Conservation (phyloP, 2,329 filamentous ascomycete genomes). For the Pseudomassariella vexata region DNA sequence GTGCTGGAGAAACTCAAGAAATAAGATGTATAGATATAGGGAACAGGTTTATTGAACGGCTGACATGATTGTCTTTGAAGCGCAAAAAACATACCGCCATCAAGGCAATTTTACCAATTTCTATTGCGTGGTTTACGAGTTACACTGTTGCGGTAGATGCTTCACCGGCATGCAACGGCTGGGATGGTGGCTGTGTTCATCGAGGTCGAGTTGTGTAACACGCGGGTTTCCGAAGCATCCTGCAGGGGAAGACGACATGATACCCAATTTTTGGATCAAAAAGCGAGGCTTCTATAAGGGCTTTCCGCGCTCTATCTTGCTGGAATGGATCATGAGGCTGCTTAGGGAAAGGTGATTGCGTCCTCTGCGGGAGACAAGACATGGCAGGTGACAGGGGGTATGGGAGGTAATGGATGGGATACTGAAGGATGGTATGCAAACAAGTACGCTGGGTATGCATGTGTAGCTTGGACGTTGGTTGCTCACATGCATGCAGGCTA, state of each 20-base stretch:
- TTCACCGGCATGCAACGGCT: background rate
- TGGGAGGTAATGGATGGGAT: too few species aligned
- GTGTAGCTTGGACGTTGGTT: too few species aligned
- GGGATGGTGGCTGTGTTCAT: background rate
- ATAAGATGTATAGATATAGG: background rate
- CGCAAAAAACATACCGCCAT: too few species aligned
- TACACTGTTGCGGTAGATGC: background rate
- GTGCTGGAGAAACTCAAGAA: slow-evolving; percentile 51
- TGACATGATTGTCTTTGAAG: too few species aligned
- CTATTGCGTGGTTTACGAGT: background rate
- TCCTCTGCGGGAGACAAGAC: background rate
- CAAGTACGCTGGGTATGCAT: too few species aligned
- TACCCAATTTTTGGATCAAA: background rate
- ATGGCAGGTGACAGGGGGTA: too few species aligned
- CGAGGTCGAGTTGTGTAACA: background rate
- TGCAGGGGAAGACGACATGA: background rate
- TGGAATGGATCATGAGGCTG: background rate
- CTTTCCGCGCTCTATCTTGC: background rate
- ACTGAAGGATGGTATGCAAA: too few species aligned
- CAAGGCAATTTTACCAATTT: background rate
- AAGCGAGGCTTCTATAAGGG: background rate
- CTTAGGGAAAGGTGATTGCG: background rate
- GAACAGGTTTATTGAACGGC: background rate
- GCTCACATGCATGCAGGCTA: too few species aligned
- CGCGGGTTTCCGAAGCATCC: background rate